Percentiles rank a stretch among this genome's conserved stretches.
phyloP scores from a whole-genome alignment of 768 basidiomycete genomes.

The Amanita inopinata region DNA sequence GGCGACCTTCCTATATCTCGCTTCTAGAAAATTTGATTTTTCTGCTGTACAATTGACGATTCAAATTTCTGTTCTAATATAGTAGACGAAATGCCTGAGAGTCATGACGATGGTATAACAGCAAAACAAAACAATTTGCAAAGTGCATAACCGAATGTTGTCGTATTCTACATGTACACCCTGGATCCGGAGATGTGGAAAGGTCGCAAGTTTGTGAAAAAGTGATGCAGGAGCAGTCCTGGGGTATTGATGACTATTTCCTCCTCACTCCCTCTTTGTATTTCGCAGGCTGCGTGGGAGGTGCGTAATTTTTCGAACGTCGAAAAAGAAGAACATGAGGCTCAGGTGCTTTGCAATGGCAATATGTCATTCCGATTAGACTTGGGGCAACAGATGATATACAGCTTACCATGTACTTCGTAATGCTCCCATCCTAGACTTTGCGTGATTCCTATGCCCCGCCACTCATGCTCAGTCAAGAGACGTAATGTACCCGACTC shows the following conservation, averaged over 20 bases:
- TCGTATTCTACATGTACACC: constrained; percentile 8
- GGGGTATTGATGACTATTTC: constrained; percentile 24
- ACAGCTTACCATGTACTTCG: constrained; percentile 80
- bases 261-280: constrained; percentile 27
- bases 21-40: constrained; percentile 25
- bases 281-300: constrained; percentile 35
- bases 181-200: constrained; percentile 5
- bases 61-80: too few species aligned
- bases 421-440: constrained; percentile 97
- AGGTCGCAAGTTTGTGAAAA: not conserved
- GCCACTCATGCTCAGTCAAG: constrained; percentile 84
- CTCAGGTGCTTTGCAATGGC: constrained; percentile 56
- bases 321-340: constrained; percentile 93
- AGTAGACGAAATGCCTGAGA: too few species aligned
- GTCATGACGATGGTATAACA: constrained; percentile 2
- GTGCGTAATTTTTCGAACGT: constrained; percentile 59
- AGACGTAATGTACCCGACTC: constrained; percentile 71
- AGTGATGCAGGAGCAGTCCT: not conserved
- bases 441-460: constrained; percentile 93
- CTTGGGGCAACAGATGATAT: constrained; percentile 1
- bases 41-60: too few species aligned
- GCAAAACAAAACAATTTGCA: constrained; percentile 4
- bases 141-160: constrained; percentile 3
- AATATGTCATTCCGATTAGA: constrained; percentile 5
- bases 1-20: constrained; percentile 58